These are phyloP conservation scores for Dujonia santamariae DNA, from an alignment of 1,139 yeast genomes.

Conservation along the genomic window DNA sequence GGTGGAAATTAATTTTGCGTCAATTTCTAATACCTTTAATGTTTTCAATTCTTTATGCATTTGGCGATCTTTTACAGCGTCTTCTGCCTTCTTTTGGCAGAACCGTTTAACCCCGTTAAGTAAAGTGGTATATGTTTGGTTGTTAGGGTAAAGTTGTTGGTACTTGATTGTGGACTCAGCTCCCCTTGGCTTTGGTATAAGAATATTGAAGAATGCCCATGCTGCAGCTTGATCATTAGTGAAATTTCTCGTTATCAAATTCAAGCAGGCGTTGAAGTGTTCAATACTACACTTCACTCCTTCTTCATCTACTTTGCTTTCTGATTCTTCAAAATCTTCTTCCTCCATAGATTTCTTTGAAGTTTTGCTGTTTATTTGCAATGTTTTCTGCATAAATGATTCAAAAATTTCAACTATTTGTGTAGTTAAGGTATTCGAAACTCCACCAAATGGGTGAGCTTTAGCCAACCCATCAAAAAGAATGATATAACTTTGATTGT, in stretches of 20 bases:
- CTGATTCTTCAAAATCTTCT: constrained; percentile 1
- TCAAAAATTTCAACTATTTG: constrained; percentile 25
- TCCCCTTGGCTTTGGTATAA: constrained; percentile 18
- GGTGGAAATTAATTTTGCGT: constrained; percentile 26
- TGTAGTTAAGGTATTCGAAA: constrained; percentile 18
- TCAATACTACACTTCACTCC: constrained; percentile 20
- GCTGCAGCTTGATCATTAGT: constrained; percentile 31
- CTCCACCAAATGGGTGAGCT: constrained; percentile 33
- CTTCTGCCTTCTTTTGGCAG: constrained; percentile 17
- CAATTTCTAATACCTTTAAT: constrained; percentile 22
- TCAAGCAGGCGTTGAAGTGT: constrained; percentile 39
- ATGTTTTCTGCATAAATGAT: constrained; percentile 9
- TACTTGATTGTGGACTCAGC: constrained; percentile 4
- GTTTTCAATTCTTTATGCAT: constrained; percentile 20
- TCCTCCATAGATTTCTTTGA: background rate
- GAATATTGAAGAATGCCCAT: constrained; percentile 37
- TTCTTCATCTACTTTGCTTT: constrained; percentile 5
- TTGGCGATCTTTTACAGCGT: constrained; percentile 13
- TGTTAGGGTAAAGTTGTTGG: constrained; percentile 25
- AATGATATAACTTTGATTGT: constrained; percentile 53
- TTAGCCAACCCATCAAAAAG: constrained; percentile 58
- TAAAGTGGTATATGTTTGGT: constrained; percentile 40
- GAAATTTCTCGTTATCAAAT: constrained; percentile 33
- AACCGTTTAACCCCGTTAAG: constrained; percentile 33
- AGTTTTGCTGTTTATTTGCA: no score